A percentile compares a stretch with the other conserved stretches of the same genome.
phyloP scores from a whole-genome alignment of 805 yeast species.

The Clavispora vitiphila region DNA sequence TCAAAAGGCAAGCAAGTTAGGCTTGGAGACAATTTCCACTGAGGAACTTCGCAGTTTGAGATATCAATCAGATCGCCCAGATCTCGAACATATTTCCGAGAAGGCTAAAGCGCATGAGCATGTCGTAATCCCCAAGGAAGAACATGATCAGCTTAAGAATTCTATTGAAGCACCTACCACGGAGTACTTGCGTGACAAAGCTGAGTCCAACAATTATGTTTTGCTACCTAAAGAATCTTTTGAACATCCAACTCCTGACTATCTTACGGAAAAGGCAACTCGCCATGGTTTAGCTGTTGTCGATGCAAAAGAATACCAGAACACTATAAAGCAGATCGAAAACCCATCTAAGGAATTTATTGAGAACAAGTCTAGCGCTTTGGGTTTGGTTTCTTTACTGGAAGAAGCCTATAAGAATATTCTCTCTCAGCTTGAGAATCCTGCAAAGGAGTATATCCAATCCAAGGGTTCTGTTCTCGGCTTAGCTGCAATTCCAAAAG shows the following conservation, averaged over 20 bases:
- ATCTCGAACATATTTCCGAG: background rate
- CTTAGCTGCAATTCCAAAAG: conserved; percentile 3
- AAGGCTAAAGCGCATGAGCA: conserved; percentile 5
- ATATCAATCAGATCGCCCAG: background rate
- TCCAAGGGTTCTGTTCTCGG: conserved; percentile 4
- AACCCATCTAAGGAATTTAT: background rate
- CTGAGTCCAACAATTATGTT: conserved; percentile 3
- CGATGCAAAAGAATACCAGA: background rate
- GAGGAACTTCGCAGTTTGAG: background rate
- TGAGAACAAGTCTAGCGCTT: background rate
- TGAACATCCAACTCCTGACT: background rate
- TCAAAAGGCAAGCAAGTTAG: conserved; percentile 4
- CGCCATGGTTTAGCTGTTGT: background rate
- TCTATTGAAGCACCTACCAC: conserved; percentile 2
- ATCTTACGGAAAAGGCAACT: conserved; percentile 1
- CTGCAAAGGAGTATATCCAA: conserved; percentile 1
- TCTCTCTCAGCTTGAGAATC: background rate
- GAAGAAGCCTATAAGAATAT: conserved; percentile 13
- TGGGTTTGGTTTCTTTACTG: conserved; percentile 5
- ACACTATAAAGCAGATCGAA: background rate
- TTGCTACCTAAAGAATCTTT: conserved; percentile 5
- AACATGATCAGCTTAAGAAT: conserved; percentile 1
- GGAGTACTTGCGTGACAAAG: conserved; percentile 3
- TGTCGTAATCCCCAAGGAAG: conserved; percentile 5
- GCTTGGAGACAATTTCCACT: background rate